Conservation (phyloP, 1,139 yeast genomes). For the Pichia sp. region DNA sequence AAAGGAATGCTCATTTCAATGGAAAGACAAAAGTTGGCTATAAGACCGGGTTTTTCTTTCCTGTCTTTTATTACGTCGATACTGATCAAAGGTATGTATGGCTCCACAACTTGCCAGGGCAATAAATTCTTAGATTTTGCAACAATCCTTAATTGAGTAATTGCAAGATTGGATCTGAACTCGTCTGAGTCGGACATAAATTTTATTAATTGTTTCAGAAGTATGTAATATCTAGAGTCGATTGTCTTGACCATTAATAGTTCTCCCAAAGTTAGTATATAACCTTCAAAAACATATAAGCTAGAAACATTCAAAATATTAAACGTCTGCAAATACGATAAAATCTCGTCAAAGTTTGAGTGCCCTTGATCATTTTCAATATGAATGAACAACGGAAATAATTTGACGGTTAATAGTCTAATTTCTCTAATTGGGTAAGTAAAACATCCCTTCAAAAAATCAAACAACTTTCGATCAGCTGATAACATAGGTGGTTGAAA, state of each 20-base stretch:
- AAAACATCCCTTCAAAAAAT: slow-evolving; percentile 23
- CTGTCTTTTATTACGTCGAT: slow-evolving; percentile 51
- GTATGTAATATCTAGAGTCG: slow-evolving; percentile 56
- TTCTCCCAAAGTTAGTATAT: slow-evolving; percentile 53
- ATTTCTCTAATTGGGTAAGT: slow-evolving; percentile 40
- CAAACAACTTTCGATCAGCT: slow-evolving; percentile 17
- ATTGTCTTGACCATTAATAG: slow-evolving; percentile 43
- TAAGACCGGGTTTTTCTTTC: slow-evolving; percentile 41
- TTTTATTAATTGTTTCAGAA: slow-evolving; percentile 51
- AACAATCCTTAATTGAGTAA: slow-evolving; percentile 44
- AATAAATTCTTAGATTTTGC: slow-evolving; percentile 36
- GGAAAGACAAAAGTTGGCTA: slow-evolving; percentile 53
- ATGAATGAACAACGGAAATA: slow-evolving; percentile 38
- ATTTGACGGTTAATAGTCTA: slow-evolving; percentile 39
- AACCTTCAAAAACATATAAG: slow-evolving; percentile 51
- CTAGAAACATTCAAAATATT: slow-evolving; percentile 26
- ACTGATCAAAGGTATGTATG: slow-evolving; percentile 71
- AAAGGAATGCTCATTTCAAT: slow-evolving; percentile 53
- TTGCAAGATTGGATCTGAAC: slow-evolving; percentile 57
- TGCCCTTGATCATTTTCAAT: slow-evolving; percentile 22
- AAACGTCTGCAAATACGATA: slow-evolving; percentile 30
- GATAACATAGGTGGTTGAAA: slow-evolving; percentile 34
- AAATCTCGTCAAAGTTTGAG: not conserved
- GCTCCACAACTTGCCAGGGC: slow-evolving; percentile 67
- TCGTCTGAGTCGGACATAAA: slow-evolving; percentile 52